phyloP scores from a whole-genome alignment of 768 basidiomycete species.

The Serendipita sp. region DNA sequence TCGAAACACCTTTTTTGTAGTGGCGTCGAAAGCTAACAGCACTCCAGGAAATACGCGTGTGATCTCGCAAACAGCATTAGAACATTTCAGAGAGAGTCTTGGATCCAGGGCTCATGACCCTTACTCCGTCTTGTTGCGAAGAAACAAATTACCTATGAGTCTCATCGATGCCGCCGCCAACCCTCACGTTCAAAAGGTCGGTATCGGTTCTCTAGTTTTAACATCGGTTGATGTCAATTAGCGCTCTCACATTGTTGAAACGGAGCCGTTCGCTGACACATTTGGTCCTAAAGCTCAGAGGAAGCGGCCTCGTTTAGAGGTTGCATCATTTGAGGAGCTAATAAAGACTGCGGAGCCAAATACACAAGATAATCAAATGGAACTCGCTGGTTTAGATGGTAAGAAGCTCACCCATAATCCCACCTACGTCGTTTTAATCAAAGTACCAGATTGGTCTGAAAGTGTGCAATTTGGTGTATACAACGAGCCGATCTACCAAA shows the following conservation, averaged over 20 bases:
- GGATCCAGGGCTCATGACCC: slow-evolving; percentile 77
- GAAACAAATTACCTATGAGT: slow-evolving; percentile 96
- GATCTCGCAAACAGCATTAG: slow-evolving; percentile 88
- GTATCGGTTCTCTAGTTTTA: slow-evolving; percentile 8
- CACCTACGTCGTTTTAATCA: background rate
- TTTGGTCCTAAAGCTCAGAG: slow-evolving; percentile 94
- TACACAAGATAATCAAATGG: slow-evolving; percentile 26
- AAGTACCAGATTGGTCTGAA: background rate
- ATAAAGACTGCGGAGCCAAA: slow-evolving; percentile 40
- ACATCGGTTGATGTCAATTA: slow-evolving; percentile 17
- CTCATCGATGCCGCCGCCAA: slow-evolving; percentile 81
- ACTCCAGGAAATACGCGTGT: slow-evolving; percentile 85
- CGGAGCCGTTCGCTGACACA: slow-evolving; percentile 85
- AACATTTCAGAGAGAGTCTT: slow-evolving; percentile 88
- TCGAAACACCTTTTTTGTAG: slow-evolving; percentile 17
- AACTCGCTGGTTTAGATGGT: slow-evolving; percentile 22
- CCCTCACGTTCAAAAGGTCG: slow-evolving; percentile 58
- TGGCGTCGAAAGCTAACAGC: slow-evolving; percentile 4
- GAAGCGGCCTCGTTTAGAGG: slow-evolving; percentile 72
- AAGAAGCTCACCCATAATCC: background rate
- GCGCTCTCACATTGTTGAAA: slow-evolving; percentile 89
- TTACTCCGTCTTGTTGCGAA: slow-evolving; percentile 81
- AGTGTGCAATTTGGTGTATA: slow-evolving; percentile 38
- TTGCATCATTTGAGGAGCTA: slow-evolving; percentile 86
- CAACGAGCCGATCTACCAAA: slow-evolving; percentile 83